These are phyloP conservation scores for Wickerhamomyces chaumierensis DNA, from an alignment of 805 yeast species.

Conservation along the genomic window DNA sequence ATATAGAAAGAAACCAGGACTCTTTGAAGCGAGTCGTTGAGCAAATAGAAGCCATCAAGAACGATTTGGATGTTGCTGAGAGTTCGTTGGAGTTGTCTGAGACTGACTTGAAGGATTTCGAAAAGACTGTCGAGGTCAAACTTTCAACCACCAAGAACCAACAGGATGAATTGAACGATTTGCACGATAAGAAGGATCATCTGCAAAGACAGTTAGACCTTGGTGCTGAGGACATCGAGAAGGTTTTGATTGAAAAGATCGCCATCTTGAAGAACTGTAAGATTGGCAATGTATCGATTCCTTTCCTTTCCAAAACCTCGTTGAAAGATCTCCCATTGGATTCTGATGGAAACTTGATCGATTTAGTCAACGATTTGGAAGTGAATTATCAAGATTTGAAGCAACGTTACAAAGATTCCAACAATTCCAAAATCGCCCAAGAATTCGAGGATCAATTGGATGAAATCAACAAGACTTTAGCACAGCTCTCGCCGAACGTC, in stretches of 20 bases:
- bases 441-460: conserved; percentile 29
- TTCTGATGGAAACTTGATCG: conserved; percentile 25
- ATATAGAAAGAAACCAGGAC: conserved; percentile 25
- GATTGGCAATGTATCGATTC: conserved; percentile 55
- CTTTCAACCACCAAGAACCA: conserved; percentile 23
- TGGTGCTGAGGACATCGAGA: conserved; percentile 43
- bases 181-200: conserved; percentile 15
- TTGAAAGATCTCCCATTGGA: conserved; percentile 43
- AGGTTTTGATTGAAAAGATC: conserved; percentile 41
- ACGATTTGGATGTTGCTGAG: conserved; percentile 26
- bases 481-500: conserved; percentile 59
- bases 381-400: conserved; percentile 43
- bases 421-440: conserved; percentile 14
- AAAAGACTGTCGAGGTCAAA: conserved; percentile 20
- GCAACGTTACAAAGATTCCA: conserved; percentile 28
- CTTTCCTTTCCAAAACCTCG: conserved; percentile 25
- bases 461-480: conserved; percentile 22
- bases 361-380: conserved; percentile 31
- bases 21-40: conserved; percentile 22
- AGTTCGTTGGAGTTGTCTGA: conserved; percentile 29
- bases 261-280: conserved; percentile 61
- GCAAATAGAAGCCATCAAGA: conserved; percentile 21
- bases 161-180: conserved; percentile 41
- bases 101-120: conserved; percentile 24
- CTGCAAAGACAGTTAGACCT: conserved; percentile 24